Conservation (phyloP, 2,329 filamentous ascomycete species). For the Fusarium goolgardi region DNA sequence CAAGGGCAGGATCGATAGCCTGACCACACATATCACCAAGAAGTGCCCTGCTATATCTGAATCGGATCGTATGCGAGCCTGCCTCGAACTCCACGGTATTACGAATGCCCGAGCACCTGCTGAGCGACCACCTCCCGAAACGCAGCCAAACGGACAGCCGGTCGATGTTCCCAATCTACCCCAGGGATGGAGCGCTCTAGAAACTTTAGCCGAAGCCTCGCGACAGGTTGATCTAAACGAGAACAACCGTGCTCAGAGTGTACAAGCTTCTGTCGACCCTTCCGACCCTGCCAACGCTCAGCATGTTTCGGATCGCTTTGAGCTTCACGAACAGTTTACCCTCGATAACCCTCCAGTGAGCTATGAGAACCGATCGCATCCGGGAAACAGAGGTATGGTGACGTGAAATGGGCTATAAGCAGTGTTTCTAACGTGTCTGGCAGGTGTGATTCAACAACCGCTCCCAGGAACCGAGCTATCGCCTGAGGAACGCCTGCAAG, state of each 20-base stretch:
- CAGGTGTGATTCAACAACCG: constrained; percentile 41
- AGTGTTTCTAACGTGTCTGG: constrained; percentile 21
- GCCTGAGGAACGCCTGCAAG: constrained; percentile 63
- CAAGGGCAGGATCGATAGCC: constrained; percentile 86
- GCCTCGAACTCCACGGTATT: constrained; percentile 78
- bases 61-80: constrained; percentile 79
- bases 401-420: background rate
- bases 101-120: constrained; percentile 59
- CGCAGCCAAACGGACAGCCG: constrained; percentile 48
- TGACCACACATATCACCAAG: constrained; percentile 85
- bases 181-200: constrained; percentile 81
- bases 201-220: constrained; percentile 89
- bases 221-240: constrained; percentile 77
- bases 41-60: constrained; percentile 84
- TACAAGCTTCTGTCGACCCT: constrained; percentile 48
- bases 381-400: constrained; percentile 45
- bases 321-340: constrained; percentile 69
- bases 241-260: constrained; percentile 65
- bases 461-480: constrained; percentile 53
- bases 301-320: constrained; percentile 56
- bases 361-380: constrained; percentile 56
- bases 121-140: constrained; percentile 48
- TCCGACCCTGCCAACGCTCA: constrained; percentile 42
- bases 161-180: constrained; percentile 53
- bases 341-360: constrained; percentile 65